phyloP scores from a whole-genome alignment of 192 early-diverging fungal species.

The Coemansia furcata region DNA sequence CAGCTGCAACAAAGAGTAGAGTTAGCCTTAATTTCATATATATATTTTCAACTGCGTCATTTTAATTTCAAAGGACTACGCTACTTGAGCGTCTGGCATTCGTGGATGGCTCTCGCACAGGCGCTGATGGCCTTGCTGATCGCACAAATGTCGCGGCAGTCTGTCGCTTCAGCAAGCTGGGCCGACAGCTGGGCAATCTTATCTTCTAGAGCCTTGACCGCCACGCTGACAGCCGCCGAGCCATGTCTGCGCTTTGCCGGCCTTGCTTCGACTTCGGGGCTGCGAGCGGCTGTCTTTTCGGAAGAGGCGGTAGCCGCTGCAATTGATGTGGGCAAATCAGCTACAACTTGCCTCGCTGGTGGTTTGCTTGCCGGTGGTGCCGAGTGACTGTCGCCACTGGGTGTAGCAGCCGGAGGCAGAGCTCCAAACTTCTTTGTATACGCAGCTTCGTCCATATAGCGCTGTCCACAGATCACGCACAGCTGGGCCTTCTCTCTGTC shows the following conservation, averaged over 20 bases:
- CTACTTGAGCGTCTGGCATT: slow-evolving; percentile 10
- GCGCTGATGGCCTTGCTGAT: slow-evolving; percentile 24
- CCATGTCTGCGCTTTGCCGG: slow-evolving; percentile 1
- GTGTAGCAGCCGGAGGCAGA: not conserved
- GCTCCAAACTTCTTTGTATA: slow-evolving; percentile 33
- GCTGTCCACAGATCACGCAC: slow-evolving; percentile 38
- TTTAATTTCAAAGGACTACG: not conserved
- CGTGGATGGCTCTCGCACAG: slow-evolving; percentile 22
- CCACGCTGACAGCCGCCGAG: not conserved
- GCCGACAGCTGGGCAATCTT: slow-evolving; percentile 26
- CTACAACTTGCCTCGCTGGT: not conserved
- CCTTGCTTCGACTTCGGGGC: not conserved
- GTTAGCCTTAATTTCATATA: not conserved
- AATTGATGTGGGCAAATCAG: not conserved
- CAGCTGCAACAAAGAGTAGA: too few relatives aligned
- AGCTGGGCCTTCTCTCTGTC: slow-evolving; percentile 29
- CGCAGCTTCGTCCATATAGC: slow-evolving; percentile 39
- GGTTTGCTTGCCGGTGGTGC: not conserved
- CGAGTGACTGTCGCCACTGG: not conserved
- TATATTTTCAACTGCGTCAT: not conserved
- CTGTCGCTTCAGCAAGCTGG: slow-evolving; percentile 14
- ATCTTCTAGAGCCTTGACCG: slow-evolving; percentile 19
- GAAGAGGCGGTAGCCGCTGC: not conserved
- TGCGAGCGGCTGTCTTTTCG: not conserved
- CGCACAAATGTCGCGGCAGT: slow-evolving; percentile 14